These are phyloP conservation scores for Pythium guiyangense DNA, from an alignment of 352 stramenopile genomes.

Conservation along the genomic window DNA sequence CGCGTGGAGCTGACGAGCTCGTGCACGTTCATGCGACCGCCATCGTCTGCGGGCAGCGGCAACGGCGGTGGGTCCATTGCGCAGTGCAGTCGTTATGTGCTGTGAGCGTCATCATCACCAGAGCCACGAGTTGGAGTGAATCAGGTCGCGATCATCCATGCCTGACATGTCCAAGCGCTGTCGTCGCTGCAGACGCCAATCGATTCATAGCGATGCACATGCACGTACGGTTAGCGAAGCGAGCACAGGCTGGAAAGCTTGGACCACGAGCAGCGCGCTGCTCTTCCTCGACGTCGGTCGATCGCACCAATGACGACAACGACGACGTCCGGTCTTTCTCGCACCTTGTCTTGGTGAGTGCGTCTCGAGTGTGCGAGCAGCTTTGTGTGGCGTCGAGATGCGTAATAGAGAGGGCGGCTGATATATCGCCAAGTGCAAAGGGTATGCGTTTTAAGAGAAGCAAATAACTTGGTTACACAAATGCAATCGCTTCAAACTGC, in stretches of 20 bases:
- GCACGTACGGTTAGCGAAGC: neutral
- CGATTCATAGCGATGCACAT: neutral
- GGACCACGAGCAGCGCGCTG: neutral
- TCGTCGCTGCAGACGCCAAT: neutral
- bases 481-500: neutral
- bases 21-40: constrained; percentile 6
- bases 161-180: neutral
- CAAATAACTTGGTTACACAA: neutral
- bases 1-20: neutral
- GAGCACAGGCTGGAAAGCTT: neutral
- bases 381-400: too few species aligned
- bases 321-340: too few species aligned
- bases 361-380: too few species aligned
- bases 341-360: too few species aligned
- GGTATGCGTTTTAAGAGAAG: neutral
- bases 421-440: too few species aligned
- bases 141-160: neutral
- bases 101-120: too few species aligned
- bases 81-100: neutral
- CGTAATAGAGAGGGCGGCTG: too few species aligned
- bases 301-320: too few species aligned
- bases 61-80: neutral
- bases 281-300: too few species aligned
- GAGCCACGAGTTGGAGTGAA: neutral
- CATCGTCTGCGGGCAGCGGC: neutral